A percentile compares a stretch with the other conserved stretches of the same genome.
Conservation (phyloP, 176 grass and related monocot genomes). For the Melocanna baccifera region DNA sequence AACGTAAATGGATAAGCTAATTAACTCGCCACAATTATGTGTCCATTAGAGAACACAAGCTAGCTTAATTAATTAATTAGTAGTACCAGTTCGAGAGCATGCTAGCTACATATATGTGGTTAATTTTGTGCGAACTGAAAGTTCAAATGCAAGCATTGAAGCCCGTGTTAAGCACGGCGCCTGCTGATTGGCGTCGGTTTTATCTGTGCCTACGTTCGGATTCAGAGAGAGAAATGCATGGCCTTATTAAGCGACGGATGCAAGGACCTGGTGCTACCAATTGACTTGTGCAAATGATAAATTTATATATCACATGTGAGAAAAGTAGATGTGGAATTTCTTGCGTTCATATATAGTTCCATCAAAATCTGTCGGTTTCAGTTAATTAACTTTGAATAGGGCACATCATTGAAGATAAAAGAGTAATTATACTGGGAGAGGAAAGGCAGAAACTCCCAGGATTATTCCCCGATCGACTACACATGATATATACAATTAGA, state of each 20-base stretch:
- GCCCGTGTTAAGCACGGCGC: not conserved
- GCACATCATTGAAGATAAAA: not conserved
- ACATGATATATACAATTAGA: not conserved
- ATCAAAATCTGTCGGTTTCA: not conserved
- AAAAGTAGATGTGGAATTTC: not conserved
- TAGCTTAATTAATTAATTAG: too few species aligned
- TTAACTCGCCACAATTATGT: not conserved
- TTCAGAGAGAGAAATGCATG: not conserved
- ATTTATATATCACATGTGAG: not conserved
- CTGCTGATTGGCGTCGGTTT: not conserved
- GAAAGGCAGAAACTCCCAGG: not conserved
- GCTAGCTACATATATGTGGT: not conserved
- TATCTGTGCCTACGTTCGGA: too few species aligned
- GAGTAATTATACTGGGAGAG: not conserved
- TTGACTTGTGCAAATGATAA: not conserved
- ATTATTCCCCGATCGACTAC: not conserved
- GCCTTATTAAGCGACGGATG: not conserved
- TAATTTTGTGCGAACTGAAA: not conserved
- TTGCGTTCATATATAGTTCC: not conserved
- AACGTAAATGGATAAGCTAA: not conserved
- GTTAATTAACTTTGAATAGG: not conserved
- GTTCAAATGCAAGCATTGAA: not conserved
- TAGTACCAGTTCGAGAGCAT: not conserved
- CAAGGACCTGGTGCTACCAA: not conserved
- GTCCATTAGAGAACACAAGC: too few species aligned